Evolutionary conservation across 106 monocot species (phyloP).

Genomic region (Vanilla planifolia): DNA sequence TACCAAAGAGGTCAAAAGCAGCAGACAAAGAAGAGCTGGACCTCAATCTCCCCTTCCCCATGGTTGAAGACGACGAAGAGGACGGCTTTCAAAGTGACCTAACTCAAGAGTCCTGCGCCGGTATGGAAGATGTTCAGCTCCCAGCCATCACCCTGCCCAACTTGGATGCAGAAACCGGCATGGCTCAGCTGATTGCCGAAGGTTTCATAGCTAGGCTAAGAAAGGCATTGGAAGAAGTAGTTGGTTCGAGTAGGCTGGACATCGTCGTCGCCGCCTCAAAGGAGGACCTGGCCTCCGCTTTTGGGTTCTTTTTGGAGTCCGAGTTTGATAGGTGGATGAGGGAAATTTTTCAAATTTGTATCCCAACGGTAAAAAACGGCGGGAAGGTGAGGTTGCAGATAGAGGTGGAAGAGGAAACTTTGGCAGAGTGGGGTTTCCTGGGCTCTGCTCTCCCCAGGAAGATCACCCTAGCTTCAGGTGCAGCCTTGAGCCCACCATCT

Average conservation of each 20-base stretch:
- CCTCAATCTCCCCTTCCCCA: conserved; percentile 30
- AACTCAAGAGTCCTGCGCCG: conserved; percentile 31
- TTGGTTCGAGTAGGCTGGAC: conserved; percentile 10
- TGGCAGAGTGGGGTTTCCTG: conserved; percentile 36
- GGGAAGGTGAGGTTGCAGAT: conserved; percentile 52
- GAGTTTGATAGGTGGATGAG: conserved; percentile 66
- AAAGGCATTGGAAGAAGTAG: conserved; percentile 21
- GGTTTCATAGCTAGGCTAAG: conserved; percentile 25
- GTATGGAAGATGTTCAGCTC: conserved; percentile 9
- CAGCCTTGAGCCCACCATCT: too few species aligned
- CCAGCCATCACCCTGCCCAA: background rate
- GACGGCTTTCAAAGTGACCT: conserved; percentile 41
- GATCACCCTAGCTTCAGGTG: conserved; percentile 38
- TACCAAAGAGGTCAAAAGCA: conserved; percentile 19
- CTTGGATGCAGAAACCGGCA: conserved; percentile 15
- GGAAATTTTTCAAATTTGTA: conserved; percentile 56
- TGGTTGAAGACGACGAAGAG: conserved; percentile 21
- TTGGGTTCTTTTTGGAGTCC: conserved; percentile 44
- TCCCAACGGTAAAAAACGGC: conserved; percentile 52
- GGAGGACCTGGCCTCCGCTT: conserved; percentile 34
- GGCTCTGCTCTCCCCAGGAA: conserved; percentile 60
- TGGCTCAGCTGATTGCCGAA: conserved; percentile 10
- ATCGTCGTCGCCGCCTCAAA: conserved; percentile 24
- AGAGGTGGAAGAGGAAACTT: conserved; percentile 35
- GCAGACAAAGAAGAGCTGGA: conserved; percentile 40